These are phyloP conservation scores for Phytopythium chamaehyphon DNA, from an alignment of 352 stramenopile genomes.

Conservation along the genomic window DNA sequence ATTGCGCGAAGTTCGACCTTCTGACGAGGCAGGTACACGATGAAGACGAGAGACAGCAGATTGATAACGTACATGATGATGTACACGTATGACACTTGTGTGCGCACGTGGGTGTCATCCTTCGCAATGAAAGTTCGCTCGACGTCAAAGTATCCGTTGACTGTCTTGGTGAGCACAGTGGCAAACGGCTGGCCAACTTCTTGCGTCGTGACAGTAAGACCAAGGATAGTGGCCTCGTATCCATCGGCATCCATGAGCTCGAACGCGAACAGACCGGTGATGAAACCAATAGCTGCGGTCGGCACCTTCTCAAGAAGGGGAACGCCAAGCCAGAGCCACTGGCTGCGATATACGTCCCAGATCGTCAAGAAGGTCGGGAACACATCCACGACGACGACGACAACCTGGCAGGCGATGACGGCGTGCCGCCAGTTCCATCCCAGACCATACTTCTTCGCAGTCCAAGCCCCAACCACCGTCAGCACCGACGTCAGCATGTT, in stretches of 20 bases:
- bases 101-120: constrained; percentile 24
- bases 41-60: constrained; percentile 28
- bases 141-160: constrained; percentile 46
- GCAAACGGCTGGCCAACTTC: constrained; percentile 33
- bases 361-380: constrained; percentile 23
- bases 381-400: constrained; percentile 18
- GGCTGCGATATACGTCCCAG: constrained; percentile 37
- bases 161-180: constrained; percentile 39
- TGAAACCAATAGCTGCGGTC: constrained; percentile 20
- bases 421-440: constrained; percentile 47
- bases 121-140: constrained; percentile 25
- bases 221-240: constrained; percentile 39
- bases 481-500: constrained; percentile 37
- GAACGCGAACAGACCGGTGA: constrained; percentile 34
- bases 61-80: constrained; percentile 46
- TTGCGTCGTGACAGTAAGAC: constrained; percentile 24
- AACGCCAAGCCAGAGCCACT: constrained; percentile 53
- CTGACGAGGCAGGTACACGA: constrained; percentile 37
- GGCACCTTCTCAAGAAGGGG: constrained; percentile 36
- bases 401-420: constrained; percentile 30
- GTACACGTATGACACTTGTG: constrained; percentile 42
- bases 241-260: constrained; percentile 30
- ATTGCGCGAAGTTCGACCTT: constrained; percentile 41
- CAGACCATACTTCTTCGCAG: constrained; percentile 36
- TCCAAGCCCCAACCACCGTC: constrained; percentile 20